A percentile compares a stretch with the other conserved stretches of the same genome.
phyloP scores from a whole-genome alignment of 805 yeast genomes.

The Spathaspora hagerdaliae region DNA sequence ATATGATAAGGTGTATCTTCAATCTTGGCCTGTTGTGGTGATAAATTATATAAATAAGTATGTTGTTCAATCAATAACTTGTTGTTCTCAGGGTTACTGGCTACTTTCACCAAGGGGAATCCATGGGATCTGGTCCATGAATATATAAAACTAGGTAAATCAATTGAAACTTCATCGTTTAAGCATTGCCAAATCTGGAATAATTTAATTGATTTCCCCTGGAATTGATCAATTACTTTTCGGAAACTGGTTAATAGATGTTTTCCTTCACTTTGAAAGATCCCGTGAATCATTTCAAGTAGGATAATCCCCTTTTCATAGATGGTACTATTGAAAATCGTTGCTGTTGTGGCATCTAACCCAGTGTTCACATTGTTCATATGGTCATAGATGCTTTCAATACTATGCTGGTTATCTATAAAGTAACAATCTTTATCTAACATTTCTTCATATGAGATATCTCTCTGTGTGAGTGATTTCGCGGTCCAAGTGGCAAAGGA shows the following conservation, averaged over 20 bases:
- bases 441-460: slow-evolving; percentile 19
- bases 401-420: slow-evolving; percentile 23
- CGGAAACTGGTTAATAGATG: slow-evolving; percentile 18
- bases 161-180: slow-evolving; percentile 30
- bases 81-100: slow-evolving; percentile 3
- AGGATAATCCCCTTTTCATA: slow-evolving; percentile 61
- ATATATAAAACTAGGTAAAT: slow-evolving; percentile 48
- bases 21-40: slow-evolving; percentile 17
- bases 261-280: slow-evolving; percentile 7
- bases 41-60: slow-evolving; percentile 22
- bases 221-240: slow-evolving; percentile 30
- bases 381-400: slow-evolving; percentile 23
- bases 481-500: slow-evolving; percentile 69
- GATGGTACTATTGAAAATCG: slow-evolving; percentile 46
- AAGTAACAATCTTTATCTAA: slow-evolving; percentile 33
- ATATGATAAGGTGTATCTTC: slow-evolving; percentile 62
- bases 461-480: slow-evolving; percentile 31
- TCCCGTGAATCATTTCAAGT: slow-evolving; percentile 42
- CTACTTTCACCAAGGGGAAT: slow-evolving; percentile 44
- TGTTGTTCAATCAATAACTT: slow-evolving; percentile 31
- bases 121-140: slow-evolving; percentile 65
- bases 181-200: slow-evolving; percentile 50
- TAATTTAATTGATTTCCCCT: slow-evolving; percentile 42
- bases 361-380: slow-evolving; percentile 25
- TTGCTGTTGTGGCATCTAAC: slow-evolving; percentile 23